phyloP scores from a whole-genome alignment of 495 filamentous ascomycete genomes.

The Penicillium maclennaniae region DNA sequence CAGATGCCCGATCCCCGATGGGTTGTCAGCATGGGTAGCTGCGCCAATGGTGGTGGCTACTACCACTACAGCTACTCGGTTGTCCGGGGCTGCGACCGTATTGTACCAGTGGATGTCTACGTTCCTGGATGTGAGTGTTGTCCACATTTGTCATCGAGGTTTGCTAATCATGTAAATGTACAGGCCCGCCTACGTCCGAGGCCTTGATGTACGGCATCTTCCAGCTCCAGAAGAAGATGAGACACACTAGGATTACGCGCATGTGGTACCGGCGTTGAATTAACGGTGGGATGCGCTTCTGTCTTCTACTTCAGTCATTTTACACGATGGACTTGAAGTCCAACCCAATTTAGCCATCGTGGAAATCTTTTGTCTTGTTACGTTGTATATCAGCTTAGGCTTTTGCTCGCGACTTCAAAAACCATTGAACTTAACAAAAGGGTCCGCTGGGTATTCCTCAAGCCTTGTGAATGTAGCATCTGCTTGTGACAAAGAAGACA shows the following conservation, averaged over 20 bases:
- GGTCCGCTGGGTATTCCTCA: neutral
- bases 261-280: constrained; percentile 49
- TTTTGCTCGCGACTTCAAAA: constrained; percentile 5
- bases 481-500: neutral
- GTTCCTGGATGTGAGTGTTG: constrained; percentile 73
- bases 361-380: constrained; percentile 22
- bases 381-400: constrained; percentile 26
- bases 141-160: constrained; percentile 1
- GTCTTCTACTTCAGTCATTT: constrained; percentile 14
- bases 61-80: constrained; percentile 97
- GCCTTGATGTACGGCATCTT: constrained; percentile 94
- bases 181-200: constrained; percentile 78
- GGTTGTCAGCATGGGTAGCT: constrained; percentile 93
- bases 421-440: neutral
- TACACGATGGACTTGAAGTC: constrained; percentile 20
- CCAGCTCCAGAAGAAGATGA: constrained; percentile 91
- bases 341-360: constrained; percentile 15
- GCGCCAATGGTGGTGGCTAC: constrained; percentile 94
- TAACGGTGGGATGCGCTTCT: constrained; percentile 1
- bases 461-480: neutral
- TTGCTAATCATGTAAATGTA: constrained; percentile 11
- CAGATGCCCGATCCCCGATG: constrained; percentile 97
- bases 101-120: constrained; percentile 94
- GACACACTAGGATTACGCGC: constrained; percentile 62
- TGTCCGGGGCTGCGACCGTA: constrained; percentile 85